Evolutionary conservation across 495 filamentous ascomycete species (phyloP), one percentile per base, ranked within the genome.

Genomic region (Aspergillus ellipticus): DNA sequence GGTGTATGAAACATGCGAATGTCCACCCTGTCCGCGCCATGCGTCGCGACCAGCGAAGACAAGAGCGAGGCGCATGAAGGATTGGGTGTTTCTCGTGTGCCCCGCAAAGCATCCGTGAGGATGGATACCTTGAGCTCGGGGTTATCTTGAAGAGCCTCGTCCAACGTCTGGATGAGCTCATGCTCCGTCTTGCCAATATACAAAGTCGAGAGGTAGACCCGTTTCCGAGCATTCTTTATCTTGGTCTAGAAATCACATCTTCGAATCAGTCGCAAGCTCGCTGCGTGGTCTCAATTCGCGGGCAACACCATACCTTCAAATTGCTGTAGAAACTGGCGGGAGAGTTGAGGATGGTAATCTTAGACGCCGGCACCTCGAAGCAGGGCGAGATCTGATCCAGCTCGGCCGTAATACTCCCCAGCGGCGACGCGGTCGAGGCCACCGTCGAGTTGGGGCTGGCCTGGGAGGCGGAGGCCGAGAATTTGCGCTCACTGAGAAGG

Each of bases 1-100:
- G 94, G 95, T 1, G 95, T 97, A 72, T 99, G 94, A 69, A 92
- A 97, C 90, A 97, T 92, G 48, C 92, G 87, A 58, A 99, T 84
- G 59, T 97, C 90, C 42, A 97, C 89, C n/a, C 92, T 80, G 2
- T 89, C 85, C 20, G 86, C 65, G 1, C 93, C 94, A 72, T 96
- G 92, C 61, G 96, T 88, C 16, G 77, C 71, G 10, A 96, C 76
- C 24, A 99, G 75, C 4, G 92, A 85, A 2, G 86, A 87, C 15
- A 99, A 79, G 5, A 99, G 79, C 16, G 92, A 97, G 16, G 95
- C 95, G 73, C 86, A 92, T 59, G 92, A 96, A 33, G 92, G 79
- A 9, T 93, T 72, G 9, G 94, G 94, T 0, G 89, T 83, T 72
- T 97, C 95, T 59, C 94, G 84, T 29, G 94, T 97, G 15, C 94